Conservation (phyloP, 768 basidiomycete species). For the Fistulinella prunicolor region DNA sequence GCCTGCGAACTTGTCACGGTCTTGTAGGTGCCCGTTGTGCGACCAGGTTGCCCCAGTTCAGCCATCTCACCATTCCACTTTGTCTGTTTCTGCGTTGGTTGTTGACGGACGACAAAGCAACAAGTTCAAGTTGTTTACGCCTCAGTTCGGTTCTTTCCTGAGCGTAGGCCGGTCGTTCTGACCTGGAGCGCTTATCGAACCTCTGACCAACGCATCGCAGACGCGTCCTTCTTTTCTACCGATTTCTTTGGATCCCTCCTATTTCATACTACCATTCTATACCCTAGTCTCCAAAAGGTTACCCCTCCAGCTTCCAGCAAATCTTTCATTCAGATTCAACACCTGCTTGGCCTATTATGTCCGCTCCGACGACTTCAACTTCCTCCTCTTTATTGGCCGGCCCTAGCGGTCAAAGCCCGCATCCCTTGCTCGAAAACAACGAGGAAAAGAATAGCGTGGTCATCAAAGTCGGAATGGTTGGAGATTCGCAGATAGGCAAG, state of each 20-base stretch:
- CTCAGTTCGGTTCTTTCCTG: slow-evolving; percentile 24
- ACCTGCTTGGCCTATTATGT: slow-evolving; percentile 37
- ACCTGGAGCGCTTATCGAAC: slow-evolving; percentile 35
- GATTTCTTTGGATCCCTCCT: slow-evolving; percentile 27
- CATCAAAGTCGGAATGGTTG: slow-evolving; percentile 99
- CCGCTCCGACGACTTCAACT: slow-evolving; percentile 48
- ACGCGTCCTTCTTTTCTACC: slow-evolving; percentile 39
- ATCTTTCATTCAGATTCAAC: slow-evolving; percentile 19
- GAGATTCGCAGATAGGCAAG: slow-evolving; percentile 99
- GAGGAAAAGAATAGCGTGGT: slow-evolving; percentile 89
- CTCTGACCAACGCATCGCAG: slow-evolving; percentile 31
- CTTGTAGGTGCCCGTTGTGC: too few species aligned
- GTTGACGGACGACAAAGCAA: slow-evolving; percentile 34
- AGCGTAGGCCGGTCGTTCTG: slow-evolving; percentile 32
- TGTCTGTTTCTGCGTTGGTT: slow-evolving; percentile 33
- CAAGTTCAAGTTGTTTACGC: slow-evolving; percentile 27
- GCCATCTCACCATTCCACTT: slow-evolving; percentile 10
- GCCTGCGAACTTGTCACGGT: slow-evolving; percentile 32
- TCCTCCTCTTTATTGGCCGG: slow-evolving; percentile 43
- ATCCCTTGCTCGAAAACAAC: slow-evolving; percentile 52
- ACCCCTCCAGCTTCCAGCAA: slow-evolving; percentile 12
- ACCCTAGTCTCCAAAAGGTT: slow-evolving; percentile 24
- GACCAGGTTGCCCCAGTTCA: slow-evolving; percentile 12
- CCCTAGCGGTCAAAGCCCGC: slow-evolving; percentile 52
- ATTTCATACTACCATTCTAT: slow-evolving; percentile 25